phyloP scores from a whole-genome alignment of 257 asterid species.

The Eustoma russellianum region DNA sequence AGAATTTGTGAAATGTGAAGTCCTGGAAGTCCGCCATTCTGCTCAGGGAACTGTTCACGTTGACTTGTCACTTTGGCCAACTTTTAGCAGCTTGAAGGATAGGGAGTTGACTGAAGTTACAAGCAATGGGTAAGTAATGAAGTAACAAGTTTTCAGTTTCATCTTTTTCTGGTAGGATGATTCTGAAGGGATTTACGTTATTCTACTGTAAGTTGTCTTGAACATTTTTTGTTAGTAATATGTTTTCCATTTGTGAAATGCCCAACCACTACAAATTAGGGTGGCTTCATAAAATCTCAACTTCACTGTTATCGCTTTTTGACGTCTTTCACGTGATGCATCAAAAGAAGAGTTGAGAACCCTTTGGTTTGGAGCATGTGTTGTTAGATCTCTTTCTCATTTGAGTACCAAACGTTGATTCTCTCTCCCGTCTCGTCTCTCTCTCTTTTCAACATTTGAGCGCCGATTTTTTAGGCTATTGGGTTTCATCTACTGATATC shows the following conservation, averaged over 20 bases:
- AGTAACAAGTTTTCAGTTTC: constrained; percentile 10
- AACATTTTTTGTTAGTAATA: not conserved
- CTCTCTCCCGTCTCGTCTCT: no score
- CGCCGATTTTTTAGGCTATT: no score
- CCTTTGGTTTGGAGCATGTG: no score
- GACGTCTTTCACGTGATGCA: no score
- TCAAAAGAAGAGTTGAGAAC: no score
- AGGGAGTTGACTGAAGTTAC: constrained; percentile 18
- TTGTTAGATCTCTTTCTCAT: no score
- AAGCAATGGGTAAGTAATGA: constrained; percentile 35
- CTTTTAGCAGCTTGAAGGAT: constrained; percentile 22
- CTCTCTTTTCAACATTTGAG: no score
- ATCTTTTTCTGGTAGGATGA: not conserved
- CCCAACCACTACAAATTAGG: no score
- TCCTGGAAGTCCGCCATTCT: constrained; percentile 46
- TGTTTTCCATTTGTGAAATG: not conserved
- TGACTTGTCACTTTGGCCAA: constrained; percentile 65
- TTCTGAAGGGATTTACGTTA: not conserved
- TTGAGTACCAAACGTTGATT: no score
- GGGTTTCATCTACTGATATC: no score
- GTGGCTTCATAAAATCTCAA: no score
- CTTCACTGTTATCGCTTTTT: no score
- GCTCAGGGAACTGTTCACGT: constrained; percentile 47
- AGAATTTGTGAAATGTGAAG: constrained; percentile 77
- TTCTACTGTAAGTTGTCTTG: not conserved